Conservation (phyloP, 352 stramenopile species). For the Aphanomyces stellatus region DNA sequence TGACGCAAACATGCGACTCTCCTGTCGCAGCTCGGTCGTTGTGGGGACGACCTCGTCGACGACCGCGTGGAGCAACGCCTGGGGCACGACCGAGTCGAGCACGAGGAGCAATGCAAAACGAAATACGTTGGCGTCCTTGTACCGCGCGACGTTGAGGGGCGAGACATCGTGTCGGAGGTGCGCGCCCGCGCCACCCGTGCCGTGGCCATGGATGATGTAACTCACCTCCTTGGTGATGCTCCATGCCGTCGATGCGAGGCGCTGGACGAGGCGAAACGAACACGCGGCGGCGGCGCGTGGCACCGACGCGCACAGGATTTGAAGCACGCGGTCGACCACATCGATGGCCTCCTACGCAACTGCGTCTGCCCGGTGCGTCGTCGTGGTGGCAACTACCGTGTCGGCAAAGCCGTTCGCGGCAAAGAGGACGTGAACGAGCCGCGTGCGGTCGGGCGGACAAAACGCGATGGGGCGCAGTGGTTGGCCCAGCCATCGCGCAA, state of each 20-base stretch:
- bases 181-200: neutral
- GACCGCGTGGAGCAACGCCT: neutral
- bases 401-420: neutral
- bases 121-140: slow-evolving; percentile 14
- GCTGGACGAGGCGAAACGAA: neutral
- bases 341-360: neutral
- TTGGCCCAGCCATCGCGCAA: neutral
- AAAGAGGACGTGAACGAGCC: neutral
- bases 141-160: neutral
- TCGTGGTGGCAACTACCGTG: neutral
- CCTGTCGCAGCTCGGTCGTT: neutral
- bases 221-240: neutral
- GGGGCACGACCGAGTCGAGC: neutral
- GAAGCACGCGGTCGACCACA: neutral
- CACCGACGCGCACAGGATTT: neutral
- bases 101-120: slow-evolving; percentile 14
- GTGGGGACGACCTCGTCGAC: neutral
- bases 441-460: neutral
- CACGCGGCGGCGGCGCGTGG: neutral
- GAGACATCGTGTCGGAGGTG: neutral
- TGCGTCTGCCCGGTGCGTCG: neutral
- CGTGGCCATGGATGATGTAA: neutral
- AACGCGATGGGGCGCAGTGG: slow-evolving; percentile 3
- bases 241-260: neutral
- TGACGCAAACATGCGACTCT: neutral